Base-by-base conservation (phyloP, 2,329 filamentous ascomycete genomes). In the Paracamarosporium sp. region DNA sequence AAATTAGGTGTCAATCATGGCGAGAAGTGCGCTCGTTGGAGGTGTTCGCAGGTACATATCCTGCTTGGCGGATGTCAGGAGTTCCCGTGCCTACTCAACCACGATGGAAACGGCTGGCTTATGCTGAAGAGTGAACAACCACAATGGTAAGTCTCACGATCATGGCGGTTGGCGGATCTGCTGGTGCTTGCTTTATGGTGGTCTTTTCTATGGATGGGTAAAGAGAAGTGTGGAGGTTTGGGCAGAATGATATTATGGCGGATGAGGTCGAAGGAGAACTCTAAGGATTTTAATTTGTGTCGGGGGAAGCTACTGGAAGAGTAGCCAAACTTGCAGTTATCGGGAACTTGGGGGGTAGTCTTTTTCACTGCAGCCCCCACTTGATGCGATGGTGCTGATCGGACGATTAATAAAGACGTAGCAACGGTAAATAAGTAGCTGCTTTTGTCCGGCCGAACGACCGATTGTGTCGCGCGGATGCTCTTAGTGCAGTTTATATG, bases 41-140 rank as follows among this genome's bases (percentile, higher is more conserved):
- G 64, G 28, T 76, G 73, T 52, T 66, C 64, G 4, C 27, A 70
- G 13, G 59, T 62, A 35, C 70, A 74, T 22, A 57, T 64, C 24
- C 43, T 69, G 1, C 67, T 63, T n/a, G 31, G 65, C 22, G 31
- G 67, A 0, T 75, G 73, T 35, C 46, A 63, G 1, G 55, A 62
- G 5, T 22, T 52, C 0, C 67, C 63, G 1, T 75, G 73, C 55
- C 52, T 53, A 2, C 45, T 74, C 27, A 54, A 57, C 0, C 73
- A 75, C 48, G 50, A 59, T 27, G 8, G 3, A 1, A 40, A 63
- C 27, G 65, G 64, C 13, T 59, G 57, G 57, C 43, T 59, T 5
- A 55, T 50, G 41, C 20, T 38, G 5, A 38, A 20, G n/a, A 17
- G 50, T 25, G 31, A 36, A n/a, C 53, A 44, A 6, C 41, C 53